Percentiles rank a stretch among this genome's conserved stretches.
These are phyloP conservation scores for Meripilus lineatus DNA, from an alignment of 1,284 basidiomycete species.

Conservation along the genomic window DNA sequence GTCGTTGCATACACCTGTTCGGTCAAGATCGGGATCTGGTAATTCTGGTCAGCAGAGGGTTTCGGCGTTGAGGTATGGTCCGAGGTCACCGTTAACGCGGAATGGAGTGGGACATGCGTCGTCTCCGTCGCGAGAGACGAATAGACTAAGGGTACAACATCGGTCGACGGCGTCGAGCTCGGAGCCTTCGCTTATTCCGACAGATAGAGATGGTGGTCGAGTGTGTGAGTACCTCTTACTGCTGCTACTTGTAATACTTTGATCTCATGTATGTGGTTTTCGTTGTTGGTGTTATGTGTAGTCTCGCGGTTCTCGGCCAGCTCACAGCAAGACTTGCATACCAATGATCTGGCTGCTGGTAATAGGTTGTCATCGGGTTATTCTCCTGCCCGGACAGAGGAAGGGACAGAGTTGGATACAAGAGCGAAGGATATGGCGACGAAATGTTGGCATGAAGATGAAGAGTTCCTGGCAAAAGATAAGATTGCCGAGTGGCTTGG, in stretches of 20 bases:
- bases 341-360: slow-evolving; percentile 39
- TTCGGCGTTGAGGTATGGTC: slow-evolving; percentile 30
- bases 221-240: slow-evolving; percentile 37
- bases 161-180: slow-evolving; percentile 70
- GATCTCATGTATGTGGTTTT: too few relatives aligned
- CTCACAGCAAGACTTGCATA: slow-evolving; percentile 52
- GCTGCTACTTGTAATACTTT: too few relatives aligned
- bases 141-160: slow-evolving; percentile 54
- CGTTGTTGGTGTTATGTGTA: slow-evolving; percentile 19
- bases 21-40: slow-evolving; percentile 34
- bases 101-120: slow-evolving; percentile 20
- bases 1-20: slow-evolving; percentile 41
- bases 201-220: slow-evolving; percentile 41
- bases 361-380: slow-evolving; percentile 39
- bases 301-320: slow-evolving; percentile 14
- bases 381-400: slow-evolving; percentile 42
- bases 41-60: slow-evolving; percentile 18
- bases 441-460: slow-evolving; percentile 86
- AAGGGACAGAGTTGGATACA: slow-evolving; percentile 53
- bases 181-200: slow-evolving; percentile 68
- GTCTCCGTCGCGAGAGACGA: slow-evolving; percentile 40
- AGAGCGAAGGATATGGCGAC: slow-evolving; percentile 71
- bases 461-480: slow-evolving; percentile 77
- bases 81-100: slow-evolving; percentile 27
- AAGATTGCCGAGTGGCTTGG: slow-evolving; percentile 97